Base-by-base conservation (phyloP, 768 basidiomycete genomes). In the Hysterangium stoloniferum region DNA sequence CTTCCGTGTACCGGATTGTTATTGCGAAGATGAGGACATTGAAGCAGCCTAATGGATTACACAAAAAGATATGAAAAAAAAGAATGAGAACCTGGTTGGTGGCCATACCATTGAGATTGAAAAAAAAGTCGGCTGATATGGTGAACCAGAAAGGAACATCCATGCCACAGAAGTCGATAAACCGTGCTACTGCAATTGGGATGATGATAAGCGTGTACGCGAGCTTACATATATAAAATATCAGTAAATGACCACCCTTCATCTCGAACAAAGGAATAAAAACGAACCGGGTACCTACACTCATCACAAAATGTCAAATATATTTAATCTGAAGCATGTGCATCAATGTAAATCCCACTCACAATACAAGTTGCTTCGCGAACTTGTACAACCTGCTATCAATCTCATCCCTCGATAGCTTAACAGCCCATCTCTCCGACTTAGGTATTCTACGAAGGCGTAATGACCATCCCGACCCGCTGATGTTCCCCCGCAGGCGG, bases 311-410 rank as follows among this genome's bases (percentile, higher is more conserved):
- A n/a, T n/a, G n/a, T n/a, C n/a, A 36, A 28, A 13, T 28, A 22
- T 28, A 49, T 51, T 3, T 35, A 19, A 9, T 31, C 33, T 4
- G 6, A 4, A 32, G 13, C 12, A 49, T 22, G 33, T 24, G 9
- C 17, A 45, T 20, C n/a, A 27, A 12, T n/a, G 31, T 15, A 15
- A 8, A 28, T n/a, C 13, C 19, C 22, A 43, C 48, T 11, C 59
- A 79, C 74, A 76, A 56, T 8, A 79, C 62, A 75, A 80, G 77
- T 37, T 73, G 72, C 54, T 66, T 73, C 4, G 74, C 76, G 41
- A 68, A 57, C 24, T 56, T 56, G 53, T 66, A 57, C 57, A 64
- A 64, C 33, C 52, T 60, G 36, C 64, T 62, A 47, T 69, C 67
- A 11, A 63, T 57, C 48, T 60, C 60, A 55, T 67, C 57, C 56